Evolutionary conservation across 179 eudicot genomes (phyloP), one percentile per base, ranked within the genome.

Genomic region (Corrigiola litoralis): DNA sequence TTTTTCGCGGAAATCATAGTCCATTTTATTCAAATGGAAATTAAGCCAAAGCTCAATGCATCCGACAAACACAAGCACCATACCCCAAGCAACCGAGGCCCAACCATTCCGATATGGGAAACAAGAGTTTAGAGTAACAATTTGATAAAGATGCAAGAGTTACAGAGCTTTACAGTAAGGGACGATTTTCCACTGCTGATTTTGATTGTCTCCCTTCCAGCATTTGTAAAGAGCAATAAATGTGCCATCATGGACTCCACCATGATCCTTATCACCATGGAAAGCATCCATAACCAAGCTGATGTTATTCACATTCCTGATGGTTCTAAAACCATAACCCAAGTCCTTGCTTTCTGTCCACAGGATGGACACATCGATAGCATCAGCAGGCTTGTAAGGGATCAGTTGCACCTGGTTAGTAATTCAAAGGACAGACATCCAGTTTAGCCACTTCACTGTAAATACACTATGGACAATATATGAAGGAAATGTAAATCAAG

Each of bases 331-430:
- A 42, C 85, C 78, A 44, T 81, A 85, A 12, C 96, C 96, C 58
- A 85, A 62, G 62, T 89, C 94, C 66, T 66, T 76, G 83, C 97
- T 89, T 63, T 80, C 75, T 0, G 98, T 85, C 98, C 98, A 92
- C 72, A 92, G 59, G 52, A 87, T 47, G 0, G 96, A 80, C 72
- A 67, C 85, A 42, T 92, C 97, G 6, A 91, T 67, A 52, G 9
- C 62, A 68, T 80, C 73, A 14, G 85, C 73, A 14, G 85, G 80
- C 49, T 74, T 71, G 74, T 83, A 87, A 11, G 76, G 81, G 41
- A 69, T 70, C 71, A 92, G 68, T 71, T 82, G 84, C 74, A 91
- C 91, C 94, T 87, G 79, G 14, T 61, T n/a, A 68, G 40, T 1
- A 49, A 67, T 52, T 46, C 17, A 46, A 36, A 28, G n/a, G 6